Percentiles rank a stretch among this genome's conserved stretches.
phyloP scores from a whole-genome alignment of 768 basidiomycete species.

The Cystofilobasidium macerans region DNA sequence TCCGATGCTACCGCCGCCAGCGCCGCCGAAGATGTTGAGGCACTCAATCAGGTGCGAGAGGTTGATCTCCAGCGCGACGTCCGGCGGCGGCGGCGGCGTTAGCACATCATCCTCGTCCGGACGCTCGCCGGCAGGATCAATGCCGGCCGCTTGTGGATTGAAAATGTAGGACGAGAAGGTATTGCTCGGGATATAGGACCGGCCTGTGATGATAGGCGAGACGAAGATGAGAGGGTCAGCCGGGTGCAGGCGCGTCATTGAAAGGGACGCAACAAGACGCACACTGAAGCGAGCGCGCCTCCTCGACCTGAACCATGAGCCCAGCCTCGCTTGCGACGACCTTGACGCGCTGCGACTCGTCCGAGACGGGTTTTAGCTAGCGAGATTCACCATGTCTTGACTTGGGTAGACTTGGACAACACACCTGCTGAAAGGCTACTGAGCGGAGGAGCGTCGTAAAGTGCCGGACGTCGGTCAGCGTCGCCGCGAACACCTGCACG shows the following conservation, averaged over 20 bases:
- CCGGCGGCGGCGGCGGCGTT: slow-evolving; percentile 35
- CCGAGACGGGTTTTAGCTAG: neutral
- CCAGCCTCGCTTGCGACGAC: slow-evolving; percentile 60
- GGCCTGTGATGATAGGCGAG: slow-evolving; percentile 45
- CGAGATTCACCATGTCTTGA: too few species aligned
- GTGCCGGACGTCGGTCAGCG: slow-evolving; percentile 58
- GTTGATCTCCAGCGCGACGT: slow-evolving; percentile 58
- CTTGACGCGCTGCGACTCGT: slow-evolving; percentile 47
- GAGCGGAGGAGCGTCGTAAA: slow-evolving; percentile 68
- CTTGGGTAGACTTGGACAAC: too few species aligned
- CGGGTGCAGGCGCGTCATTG: neutral
- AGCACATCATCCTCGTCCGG: slow-evolving; percentile 34
- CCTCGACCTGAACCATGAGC: slow-evolving; percentile 70
- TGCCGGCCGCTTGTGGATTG: slow-evolving; percentile 38
- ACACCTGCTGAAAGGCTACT: slow-evolving; percentile 65
- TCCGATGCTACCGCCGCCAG: slow-evolving; percentile 30
- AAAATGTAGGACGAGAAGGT: slow-evolving; percentile 74
- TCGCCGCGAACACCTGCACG: slow-evolving; percentile 36
- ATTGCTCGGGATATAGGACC: slow-evolving; percentile 64
- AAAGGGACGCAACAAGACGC: slow-evolving; percentile 28
- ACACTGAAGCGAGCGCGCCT: slow-evolving; percentile 72
- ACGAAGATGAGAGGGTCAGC: neutral
- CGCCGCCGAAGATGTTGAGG: slow-evolving; percentile 81
- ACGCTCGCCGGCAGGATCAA: slow-evolving; percentile 15
- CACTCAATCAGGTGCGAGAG: slow-evolving; percentile 77